Conservation (phyloP, 345 rosid genomes). For the Syzygium grande region DNA sequence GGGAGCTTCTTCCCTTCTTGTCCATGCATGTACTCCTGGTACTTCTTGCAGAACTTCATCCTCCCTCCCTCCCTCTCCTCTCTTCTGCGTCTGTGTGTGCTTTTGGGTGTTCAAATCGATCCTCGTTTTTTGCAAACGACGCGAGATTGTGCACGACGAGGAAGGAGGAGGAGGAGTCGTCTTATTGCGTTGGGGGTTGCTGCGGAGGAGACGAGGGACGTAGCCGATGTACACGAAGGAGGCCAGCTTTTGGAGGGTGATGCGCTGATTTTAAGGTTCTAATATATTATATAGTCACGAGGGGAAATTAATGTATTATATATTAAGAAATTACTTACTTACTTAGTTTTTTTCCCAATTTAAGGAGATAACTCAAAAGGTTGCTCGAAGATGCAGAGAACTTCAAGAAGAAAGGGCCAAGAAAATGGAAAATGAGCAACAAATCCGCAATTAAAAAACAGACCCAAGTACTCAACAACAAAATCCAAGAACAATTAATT, state of each 20-base stretch:
- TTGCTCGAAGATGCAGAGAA: not conserved
- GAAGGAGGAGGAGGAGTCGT: not conserved
- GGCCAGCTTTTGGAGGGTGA: not conserved
- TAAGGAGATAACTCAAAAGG: not conserved
- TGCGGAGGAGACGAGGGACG: not conserved
- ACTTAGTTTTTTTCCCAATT: too few relatives aligned
- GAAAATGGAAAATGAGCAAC: not conserved
- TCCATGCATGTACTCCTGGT: constrained; percentile 67
- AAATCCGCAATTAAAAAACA: not conserved
- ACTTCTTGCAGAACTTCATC: constrained; percentile 95
- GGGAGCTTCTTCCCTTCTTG: constrained; percentile 60
- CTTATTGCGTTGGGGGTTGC: not conserved
- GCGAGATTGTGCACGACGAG: not conserved
- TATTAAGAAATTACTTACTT: too few relatives aligned
- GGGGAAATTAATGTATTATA: accelerated
- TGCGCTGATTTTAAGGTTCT: not conserved
- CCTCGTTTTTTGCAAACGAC: not conserved
- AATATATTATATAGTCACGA: too few relatives aligned
- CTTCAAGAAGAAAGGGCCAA: too few relatives aligned
- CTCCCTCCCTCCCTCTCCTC: too few relatives aligned
- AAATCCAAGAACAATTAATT: not conserved
- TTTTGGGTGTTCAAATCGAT: not conserved
- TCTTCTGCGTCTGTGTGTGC: too few relatives aligned
- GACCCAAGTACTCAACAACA: not conserved
- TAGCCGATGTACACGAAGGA: not conserved